Conservation (phyloP, 2,329 filamentous ascomycete genomes). For the Microcyclospora pomicola region DNA sequence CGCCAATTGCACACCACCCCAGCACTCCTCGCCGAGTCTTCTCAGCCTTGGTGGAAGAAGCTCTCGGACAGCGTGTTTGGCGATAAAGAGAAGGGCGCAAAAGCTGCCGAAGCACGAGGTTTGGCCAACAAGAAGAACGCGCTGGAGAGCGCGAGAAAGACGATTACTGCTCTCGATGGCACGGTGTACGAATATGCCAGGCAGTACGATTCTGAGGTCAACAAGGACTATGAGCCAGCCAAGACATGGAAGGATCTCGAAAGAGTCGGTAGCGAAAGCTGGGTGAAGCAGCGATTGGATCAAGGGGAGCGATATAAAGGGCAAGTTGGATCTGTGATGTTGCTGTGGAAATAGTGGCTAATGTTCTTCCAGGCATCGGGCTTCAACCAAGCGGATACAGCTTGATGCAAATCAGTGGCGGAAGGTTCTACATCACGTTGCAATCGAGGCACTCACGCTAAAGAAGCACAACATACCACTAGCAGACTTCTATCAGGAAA, state of each 20-base stretch:
- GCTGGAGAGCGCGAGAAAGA: slow-evolving; percentile 4
- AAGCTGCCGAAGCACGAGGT: slow-evolving; percentile 2
- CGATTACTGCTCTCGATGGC: slow-evolving; percentile 4
- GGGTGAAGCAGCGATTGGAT: slow-evolving; percentile 23
- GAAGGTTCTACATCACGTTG: slow-evolving; percentile 38
- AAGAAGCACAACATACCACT: slow-evolving; percentile 23
- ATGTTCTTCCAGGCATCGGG: slow-evolving; percentile 7
- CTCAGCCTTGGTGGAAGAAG: slow-evolving; percentile 12
- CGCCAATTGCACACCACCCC: slow-evolving; percentile 16
- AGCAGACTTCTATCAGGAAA: slow-evolving; percentile 18
- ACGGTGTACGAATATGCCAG: slow-evolving; percentile 13
- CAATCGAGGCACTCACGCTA: slow-evolving; percentile 42
- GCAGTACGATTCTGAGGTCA: slow-evolving; percentile 10
- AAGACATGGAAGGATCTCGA: slow-evolving; percentile 40
- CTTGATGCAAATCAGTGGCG: slow-evolving; percentile 24
- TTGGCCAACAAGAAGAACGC: not conserved
- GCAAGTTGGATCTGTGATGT: slow-evolving; percentile 11
- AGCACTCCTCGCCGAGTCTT: slow-evolving; percentile 7
- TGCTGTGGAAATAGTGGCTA: slow-evolving; percentile 1
- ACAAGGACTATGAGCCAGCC: slow-evolving; percentile 32
- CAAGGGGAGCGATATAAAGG: slow-evolving; percentile 24
- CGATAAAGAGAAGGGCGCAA: slow-evolving; percentile 10
- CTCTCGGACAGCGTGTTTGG: slow-evolving; percentile 16
- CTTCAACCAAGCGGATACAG: slow-evolving; percentile 25
- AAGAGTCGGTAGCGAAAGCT: slow-evolving; percentile 38